Evolutionary conservation across 2,329 filamentous ascomycete species (phyloP).

Genomic region (Byssoonygena ceratinophila): DNA sequence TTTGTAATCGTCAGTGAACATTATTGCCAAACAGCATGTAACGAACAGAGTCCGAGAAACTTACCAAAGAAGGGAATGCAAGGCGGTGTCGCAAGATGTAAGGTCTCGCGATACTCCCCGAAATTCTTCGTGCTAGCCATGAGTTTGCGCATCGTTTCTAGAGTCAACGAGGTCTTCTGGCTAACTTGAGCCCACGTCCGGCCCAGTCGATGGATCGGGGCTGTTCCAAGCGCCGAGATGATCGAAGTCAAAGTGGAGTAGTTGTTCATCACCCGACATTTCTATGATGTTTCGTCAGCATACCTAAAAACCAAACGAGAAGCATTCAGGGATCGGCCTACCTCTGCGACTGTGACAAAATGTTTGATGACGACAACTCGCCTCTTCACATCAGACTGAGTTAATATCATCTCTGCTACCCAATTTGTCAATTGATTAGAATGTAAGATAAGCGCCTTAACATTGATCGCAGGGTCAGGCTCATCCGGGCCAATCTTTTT

Average conservation of each 20-base stretch:
- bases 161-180: conserved; percentile 62
- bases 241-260: conserved; percentile 96
- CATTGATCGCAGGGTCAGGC: conserved; percentile 68
- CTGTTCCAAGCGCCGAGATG: conserved; percentile 87
- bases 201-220: conserved; percentile 85
- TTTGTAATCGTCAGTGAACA: not conserved
- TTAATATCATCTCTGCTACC: conserved; percentile 98
- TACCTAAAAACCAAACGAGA: not conserved
- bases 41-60: not conserved
- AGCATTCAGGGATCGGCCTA: conserved; percentile 32
- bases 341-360: conserved; percentile 91
- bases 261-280: conserved; percentile 89
- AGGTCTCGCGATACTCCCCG: conserved; percentile 83
- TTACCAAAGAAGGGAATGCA: conserved; percentile 97
- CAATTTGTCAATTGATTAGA: conserved; percentile 99
- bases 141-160: conserved; percentile 84
- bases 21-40: not conserved
- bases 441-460: conserved; percentile 91
- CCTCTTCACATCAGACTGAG: conserved; percentile 88
- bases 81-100: conserved; percentile 87
- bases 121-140: conserved; percentile 99
- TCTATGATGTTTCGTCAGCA: conserved; percentile 48
- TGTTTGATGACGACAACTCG: conserved; percentile 96
- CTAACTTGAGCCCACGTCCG: conserved; percentile 92
- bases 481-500: conserved; percentile 72